Evolutionary conservation across 768 basidiomycete species (phyloP), one percentile per base, ranked within the genome.

Genomic region (Coprinellus micaceus): DNA sequence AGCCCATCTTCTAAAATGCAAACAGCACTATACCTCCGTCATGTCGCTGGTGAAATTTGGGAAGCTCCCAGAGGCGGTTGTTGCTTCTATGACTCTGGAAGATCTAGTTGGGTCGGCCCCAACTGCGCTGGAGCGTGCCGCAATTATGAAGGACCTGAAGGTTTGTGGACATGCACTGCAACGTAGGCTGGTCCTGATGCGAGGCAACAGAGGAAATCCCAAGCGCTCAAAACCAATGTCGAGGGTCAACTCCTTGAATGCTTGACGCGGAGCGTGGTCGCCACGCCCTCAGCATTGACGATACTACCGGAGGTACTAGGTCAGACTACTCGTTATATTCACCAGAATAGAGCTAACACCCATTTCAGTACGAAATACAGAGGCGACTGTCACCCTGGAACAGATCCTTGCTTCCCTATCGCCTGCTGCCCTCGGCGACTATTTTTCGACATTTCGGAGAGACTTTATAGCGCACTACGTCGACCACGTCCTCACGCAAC

Each of bases 231-330:
- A 63, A 82, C 86, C 54, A 80, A 81, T 36, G 69, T 82, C 6
- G 84, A 89, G 64, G 91, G 91, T 58, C 84, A 89, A 62, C 74
- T 93, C 22, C 81, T 77, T 60, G 83, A 89, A 46, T 86, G 85
- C 2, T 91, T 83, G 63, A 68, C 80, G 21, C 78, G 83, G 62
- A 78, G 85, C 63, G 67, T 91, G 24, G 63, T 75, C 2, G 66
- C 88, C 26, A 76, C 78, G 24, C 70, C 80, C 3, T 74, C 74
- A 15, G 76, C 78, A 57, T 61, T 90, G 26, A 67, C 71, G 26
- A 75, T 91, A 50, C 74, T 71, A 52, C 70, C 80, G 12, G 74
- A 75, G 25, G 77, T 88, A n/a, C 78, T 71, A 71, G 73, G 77
- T 76, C 52, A 21, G 64, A 5, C 22, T 47, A 41, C 25, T 25